phyloP scores from a whole-genome alignment of 768 basidiomycete species.

The Chalciporus piperatus region DNA sequence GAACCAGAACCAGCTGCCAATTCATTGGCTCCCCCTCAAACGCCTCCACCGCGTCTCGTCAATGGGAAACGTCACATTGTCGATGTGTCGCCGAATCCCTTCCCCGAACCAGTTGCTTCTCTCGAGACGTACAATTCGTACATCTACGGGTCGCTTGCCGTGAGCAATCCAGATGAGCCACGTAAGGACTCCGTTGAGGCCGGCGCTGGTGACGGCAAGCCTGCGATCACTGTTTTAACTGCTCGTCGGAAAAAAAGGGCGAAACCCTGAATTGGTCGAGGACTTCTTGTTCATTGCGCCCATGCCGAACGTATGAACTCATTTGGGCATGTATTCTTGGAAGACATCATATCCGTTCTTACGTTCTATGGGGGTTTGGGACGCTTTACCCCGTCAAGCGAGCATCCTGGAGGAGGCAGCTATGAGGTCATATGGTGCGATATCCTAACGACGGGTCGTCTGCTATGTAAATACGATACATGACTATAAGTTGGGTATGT shows the following conservation, averaged over 20 bases:
- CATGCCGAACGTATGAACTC: conserved; percentile 3
- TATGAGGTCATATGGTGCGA: conserved; percentile 5
- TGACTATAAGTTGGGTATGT: neutral
- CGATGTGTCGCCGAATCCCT: conserved; percentile 64
- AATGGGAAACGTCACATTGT: conserved; percentile 29
- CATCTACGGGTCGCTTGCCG: conserved; percentile 56
- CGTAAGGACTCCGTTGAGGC: conserved; percentile 17
- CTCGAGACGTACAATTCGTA: conserved; percentile 57
- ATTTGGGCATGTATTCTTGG: conserved; percentile 3
- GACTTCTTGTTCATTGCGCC: conserved; percentile 6
- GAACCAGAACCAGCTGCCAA: conserved; percentile 31
- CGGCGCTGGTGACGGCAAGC: conserved; percentile 10
- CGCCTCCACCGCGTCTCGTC: conserved; percentile 45
- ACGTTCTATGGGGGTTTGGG: conserved; percentile 8
- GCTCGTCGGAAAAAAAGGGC: conserved; percentile 55
- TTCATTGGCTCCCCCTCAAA: conserved; percentile 46
- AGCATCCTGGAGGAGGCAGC: neutral
- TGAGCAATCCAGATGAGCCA: conserved; percentile 44
- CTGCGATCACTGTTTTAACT: conserved; percentile 53
- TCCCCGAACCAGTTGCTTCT: conserved; percentile 62
- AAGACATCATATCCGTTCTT: conserved; percentile 11
- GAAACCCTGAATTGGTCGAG: conserved; percentile 16
- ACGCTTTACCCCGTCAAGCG: neutral
- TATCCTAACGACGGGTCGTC: neutral
- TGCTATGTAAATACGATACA: neutral